phyloP scores from a whole-genome alignment of 1,139 yeast species.

The Lodderomyces jiufengensis region DNA sequence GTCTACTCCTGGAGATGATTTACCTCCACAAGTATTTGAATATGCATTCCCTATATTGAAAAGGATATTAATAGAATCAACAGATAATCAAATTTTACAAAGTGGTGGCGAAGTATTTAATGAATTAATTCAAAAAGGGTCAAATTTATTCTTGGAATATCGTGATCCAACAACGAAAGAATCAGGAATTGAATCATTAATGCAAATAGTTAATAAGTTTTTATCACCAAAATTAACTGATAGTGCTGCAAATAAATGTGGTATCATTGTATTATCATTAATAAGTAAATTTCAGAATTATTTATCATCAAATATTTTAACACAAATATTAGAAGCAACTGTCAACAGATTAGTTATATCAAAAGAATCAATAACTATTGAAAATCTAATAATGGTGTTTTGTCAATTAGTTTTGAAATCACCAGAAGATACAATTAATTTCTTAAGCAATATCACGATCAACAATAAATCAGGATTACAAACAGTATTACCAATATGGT shows the following conservation, averaged over 20 bases:
- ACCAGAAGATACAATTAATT: slow-evolving; percentile 57
- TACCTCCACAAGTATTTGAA: slow-evolving; percentile 48
- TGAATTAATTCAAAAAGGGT: slow-evolving; percentile 52
- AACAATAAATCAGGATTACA: slow-evolving; percentile 20
- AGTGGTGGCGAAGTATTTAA: slow-evolving; percentile 74
- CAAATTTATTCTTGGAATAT: slow-evolving; percentile 42
- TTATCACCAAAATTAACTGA: slow-evolving; percentile 72
- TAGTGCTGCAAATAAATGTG: slow-evolving; percentile 74
- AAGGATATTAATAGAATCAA: slow-evolving; percentile 48
- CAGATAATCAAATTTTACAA: slow-evolving; percentile 80
- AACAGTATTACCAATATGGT: slow-evolving; percentile 61
- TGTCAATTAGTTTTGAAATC: slow-evolving; percentile 66
- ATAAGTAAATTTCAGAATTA: slow-evolving; percentile 55
- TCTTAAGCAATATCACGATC: slow-evolving; percentile 31
- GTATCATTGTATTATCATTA: slow-evolving; percentile 63
- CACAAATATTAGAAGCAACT: slow-evolving; percentile 68
- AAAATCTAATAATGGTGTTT: slow-evolving; percentile 72
- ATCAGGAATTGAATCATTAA: slow-evolving; percentile 52
- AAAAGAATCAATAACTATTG: slow-evolving; percentile 67
- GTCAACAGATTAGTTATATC: slow-evolving; percentile 63
- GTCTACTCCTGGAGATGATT: slow-evolving; percentile 29
- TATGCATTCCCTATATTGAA: slow-evolving; percentile 51
- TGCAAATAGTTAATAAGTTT: slow-evolving; percentile 64
- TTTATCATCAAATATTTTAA: slow-evolving; percentile 48
- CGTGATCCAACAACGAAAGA: slow-evolving; percentile 34